Base-by-base conservation (phyloP, 345 rosid genomes). In the Corchorus olitorius region DNA sequence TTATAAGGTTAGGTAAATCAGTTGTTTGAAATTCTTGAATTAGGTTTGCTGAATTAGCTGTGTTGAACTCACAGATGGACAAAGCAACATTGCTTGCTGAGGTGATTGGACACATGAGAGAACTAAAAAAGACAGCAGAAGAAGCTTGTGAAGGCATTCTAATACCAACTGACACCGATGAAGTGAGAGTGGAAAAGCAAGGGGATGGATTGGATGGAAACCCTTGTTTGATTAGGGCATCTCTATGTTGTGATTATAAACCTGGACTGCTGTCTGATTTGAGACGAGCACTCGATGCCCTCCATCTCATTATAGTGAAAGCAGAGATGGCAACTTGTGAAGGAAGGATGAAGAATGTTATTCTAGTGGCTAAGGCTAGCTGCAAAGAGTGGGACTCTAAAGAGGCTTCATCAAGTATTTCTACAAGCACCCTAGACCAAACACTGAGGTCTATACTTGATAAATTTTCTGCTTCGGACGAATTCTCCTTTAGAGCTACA, bases 1-100 rank as follows among this genome's bases (percentile, higher is more conserved):
- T 58, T 59, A 59, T 27, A 27, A 27, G 27, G 27, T 27, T 27
- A 11, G 13, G 35, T 27, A 37, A 27, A 37, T 59, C 22, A 27
- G 37, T 59, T 59, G 48, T 45, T 45, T 45, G 48, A 22, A 22
- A 12, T 4, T 2, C 8, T 48, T 34, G 33, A 16, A 8, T 69
- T 75, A 58, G 37, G 19, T 33, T 27, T 19, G 19, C 70, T 72
- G 53, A 55, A 54, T 16, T 37, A 54, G 20, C 20, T 46, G 54
- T 43, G 5, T 61, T 73, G 65, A 8, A 56, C 9, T 37, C 11
- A 43, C 60, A 88, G 91, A 83, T 88, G 89, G 91, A 88, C 81
- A 88, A 88, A 79, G 89, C 91, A 72, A 73, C 87, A 1, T 64
- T 88, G 70, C 85, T 88, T 62, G 78, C 84, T 10, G 86, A 85